A percentile compares a stretch with the other conserved stretches of the same genome.
Conservation (phyloP, 2,329 filamentous ascomycete genomes). For the Verticillium nonalfalfae region DNA sequence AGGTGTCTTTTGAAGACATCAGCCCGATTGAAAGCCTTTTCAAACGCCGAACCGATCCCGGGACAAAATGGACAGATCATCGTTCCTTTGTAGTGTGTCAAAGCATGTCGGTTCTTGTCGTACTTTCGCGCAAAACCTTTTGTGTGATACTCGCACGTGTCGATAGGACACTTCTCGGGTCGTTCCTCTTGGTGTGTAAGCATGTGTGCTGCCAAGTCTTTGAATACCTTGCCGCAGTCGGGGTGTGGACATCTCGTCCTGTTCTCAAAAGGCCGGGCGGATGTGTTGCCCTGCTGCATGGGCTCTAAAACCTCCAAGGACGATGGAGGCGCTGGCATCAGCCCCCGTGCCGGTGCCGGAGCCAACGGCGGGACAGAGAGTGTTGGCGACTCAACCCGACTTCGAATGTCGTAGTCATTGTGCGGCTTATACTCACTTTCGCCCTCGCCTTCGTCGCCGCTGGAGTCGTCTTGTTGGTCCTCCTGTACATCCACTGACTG, state of each 20-base stretch:
- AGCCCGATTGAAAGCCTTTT: constrained; percentile 93
- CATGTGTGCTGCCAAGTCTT: constrained; percentile 79
- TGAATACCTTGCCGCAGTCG: constrained; percentile 53
- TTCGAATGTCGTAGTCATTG: constrained; percentile 6
- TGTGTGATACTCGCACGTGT: constrained; percentile 85
- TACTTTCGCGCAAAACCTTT: constrained; percentile 97
- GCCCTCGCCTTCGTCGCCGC: constrained; percentile 43
- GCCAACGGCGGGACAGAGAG: background rate
- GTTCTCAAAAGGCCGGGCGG: constrained; percentile 27
- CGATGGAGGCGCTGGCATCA: constrained; percentile 2
- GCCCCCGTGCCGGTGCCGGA: background rate
- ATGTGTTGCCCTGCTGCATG: constrained; percentile 17
- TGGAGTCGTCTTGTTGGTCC: constrained; percentile 40
- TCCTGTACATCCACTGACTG: constrained; percentile 39
- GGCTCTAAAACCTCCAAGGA: constrained; percentile 2
- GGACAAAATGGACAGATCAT: constrained; percentile 98
- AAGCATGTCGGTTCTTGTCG: constrained; percentile 92
- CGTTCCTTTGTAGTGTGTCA: constrained; percentile 96
- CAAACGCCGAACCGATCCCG: constrained; percentile 75
- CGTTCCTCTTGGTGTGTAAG: constrained; percentile 90
- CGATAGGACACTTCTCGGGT: constrained; percentile 93
- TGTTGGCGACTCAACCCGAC: background rate
- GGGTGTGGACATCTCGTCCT: constrained; percentile 48
- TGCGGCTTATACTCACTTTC: constrained; percentile 7
- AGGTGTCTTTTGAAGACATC: constrained; percentile 97